Conservation (phyloP, 352 stramenopile genomes). For the Globisporangium irregulare region DNA sequence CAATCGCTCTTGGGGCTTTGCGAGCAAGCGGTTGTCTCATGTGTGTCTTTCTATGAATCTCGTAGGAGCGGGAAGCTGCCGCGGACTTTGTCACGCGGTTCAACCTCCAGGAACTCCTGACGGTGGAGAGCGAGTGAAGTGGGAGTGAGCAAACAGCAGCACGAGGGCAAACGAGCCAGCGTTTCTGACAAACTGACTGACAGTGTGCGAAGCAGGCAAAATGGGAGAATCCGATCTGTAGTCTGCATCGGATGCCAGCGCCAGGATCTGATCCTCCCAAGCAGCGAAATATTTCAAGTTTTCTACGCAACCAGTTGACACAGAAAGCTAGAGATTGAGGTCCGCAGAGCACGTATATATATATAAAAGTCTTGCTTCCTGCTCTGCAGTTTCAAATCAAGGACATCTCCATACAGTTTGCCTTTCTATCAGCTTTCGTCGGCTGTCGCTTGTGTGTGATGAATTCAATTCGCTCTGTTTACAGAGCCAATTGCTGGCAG, state of each 20-base stretch:
- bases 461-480: too few species aligned
- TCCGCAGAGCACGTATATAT: not conserved
- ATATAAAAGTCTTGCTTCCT: not conserved
- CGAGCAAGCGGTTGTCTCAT: slow-evolving; percentile 12
- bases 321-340: not conserved
- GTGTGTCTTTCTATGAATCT: not conserved
- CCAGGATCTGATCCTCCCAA: not conserved
- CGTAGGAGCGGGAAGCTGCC: slow-evolving; percentile 42
- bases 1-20: not conserved
- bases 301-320: not conserved
- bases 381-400: not conserved
- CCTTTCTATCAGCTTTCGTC: too few species aligned
- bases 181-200: not conserved
- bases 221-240: slow-evolving; percentile 5
- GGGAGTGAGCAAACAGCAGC: not conserved
- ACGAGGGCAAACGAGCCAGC: slow-evolving; percentile 1
- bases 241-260: not conserved
- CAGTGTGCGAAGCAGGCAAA: not conserved
- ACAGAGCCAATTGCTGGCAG: too few species aligned
- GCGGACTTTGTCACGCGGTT: slow-evolving; percentile 68
- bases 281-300: not conserved
- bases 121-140: slow-evolving; percentile 26
- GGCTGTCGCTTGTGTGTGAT: too few species aligned
- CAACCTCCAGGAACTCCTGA: slow-evolving; percentile 63
- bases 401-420: too few species aligned